Conservation (phyloP, 2,329 filamentous ascomycete species). For the Exophiala mesophila region DNA sequence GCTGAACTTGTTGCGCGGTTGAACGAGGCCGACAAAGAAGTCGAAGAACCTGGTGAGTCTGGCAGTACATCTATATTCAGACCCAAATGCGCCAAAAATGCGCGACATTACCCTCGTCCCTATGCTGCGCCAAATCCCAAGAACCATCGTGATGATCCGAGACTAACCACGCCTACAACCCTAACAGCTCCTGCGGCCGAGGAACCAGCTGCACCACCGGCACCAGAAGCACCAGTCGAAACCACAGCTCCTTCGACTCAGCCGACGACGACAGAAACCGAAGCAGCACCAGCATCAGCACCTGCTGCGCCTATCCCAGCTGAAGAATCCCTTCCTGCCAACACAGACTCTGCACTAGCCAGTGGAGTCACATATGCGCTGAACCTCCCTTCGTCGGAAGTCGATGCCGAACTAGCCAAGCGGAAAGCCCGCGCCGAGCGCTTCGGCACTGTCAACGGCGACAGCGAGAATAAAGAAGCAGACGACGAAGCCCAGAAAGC, state of each 20-base stretch:
- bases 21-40: conserved; percentile 38
- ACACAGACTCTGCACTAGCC: conserved; percentile 18
- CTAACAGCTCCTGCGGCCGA: conserved; percentile 16
- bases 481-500: conserved; percentile 42
- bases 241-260: conserved; percentile 23
- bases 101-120: too few species aligned
- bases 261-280: conserved; percentile 9
- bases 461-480: conserved; percentile 33
- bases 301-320: not conserved
- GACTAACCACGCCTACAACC: too few species aligned
- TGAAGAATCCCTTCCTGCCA: conserved; percentile 12
- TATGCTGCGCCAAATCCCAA: too few species aligned
- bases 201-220: conserved; percentile 17
- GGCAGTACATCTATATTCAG: too few species aligned
- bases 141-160: too few species aligned
- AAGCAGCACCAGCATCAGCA: conserved; percentile 2
- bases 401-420: conserved; percentile 45
- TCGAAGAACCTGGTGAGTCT: conserved; percentile 19
- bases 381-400: conserved; percentile 39
- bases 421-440: conserved; percentile 46
- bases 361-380: conserved; percentile 33
- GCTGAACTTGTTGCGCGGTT: conserved; percentile 46
- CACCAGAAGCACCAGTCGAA: conserved; percentile 24
- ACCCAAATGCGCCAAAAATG: too few species aligned
- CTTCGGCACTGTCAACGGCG: conserved; percentile 36